These are phyloP conservation scores for Wickerhamiella nectarea DNA, from an alignment of 805 yeast species.

Conservation along the genomic window DNA sequence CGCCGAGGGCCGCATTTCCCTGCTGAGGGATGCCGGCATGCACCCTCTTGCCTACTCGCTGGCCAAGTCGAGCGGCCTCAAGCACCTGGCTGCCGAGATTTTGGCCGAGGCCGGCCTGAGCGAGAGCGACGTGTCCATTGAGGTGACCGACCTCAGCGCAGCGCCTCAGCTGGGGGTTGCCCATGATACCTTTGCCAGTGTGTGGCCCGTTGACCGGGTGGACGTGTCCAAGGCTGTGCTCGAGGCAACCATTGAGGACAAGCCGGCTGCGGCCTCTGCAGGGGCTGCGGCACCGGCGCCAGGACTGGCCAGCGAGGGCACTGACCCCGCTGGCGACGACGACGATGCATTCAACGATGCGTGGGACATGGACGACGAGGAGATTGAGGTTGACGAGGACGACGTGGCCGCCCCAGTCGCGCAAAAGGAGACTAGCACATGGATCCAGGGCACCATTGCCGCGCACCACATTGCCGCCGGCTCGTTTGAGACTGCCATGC, in stretches of 20 bases:
- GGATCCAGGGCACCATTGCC: slow-evolving; percentile 85
- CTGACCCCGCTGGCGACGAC: slow-evolving; percentile 31
- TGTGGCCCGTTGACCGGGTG: slow-evolving; percentile 71
- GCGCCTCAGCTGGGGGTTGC: slow-evolving; percentile 35
- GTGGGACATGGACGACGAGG: slow-evolving; percentile 31
- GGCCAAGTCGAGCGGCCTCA: slow-evolving; percentile 76
- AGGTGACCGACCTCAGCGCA: slow-evolving; percentile 25
- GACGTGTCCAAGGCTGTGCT: slow-evolving; percentile 26
- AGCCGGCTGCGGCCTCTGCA: slow-evolving; percentile 29
- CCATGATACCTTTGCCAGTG: slow-evolving; percentile 32
- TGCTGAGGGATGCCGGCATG: slow-evolving; percentile 66
- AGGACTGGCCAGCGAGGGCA: too few species aligned
- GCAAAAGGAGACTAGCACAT: slow-evolving; percentile 49
- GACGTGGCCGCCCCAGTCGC: slow-evolving; percentile 26
- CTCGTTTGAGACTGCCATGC: slow-evolving; percentile 90
- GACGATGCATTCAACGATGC: slow-evolving; percentile 31
- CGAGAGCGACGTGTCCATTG: slow-evolving; percentile 50
- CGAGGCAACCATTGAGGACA: slow-evolving; percentile 26
- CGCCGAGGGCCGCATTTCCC: slow-evolving; percentile 57
- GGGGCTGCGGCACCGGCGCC: slow-evolving; percentile 35
- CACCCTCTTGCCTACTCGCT: slow-evolving; percentile 83
- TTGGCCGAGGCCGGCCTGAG: slow-evolving; percentile 55
- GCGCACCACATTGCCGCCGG: slow-evolving; percentile 95
- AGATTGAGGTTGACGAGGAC: slow-evolving; percentile 55
- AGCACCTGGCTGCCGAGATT: slow-evolving; percentile 58